phyloP scores from a whole-genome alignment of 179 eudicot genomes.

The Dionaea muscipula region DNA sequence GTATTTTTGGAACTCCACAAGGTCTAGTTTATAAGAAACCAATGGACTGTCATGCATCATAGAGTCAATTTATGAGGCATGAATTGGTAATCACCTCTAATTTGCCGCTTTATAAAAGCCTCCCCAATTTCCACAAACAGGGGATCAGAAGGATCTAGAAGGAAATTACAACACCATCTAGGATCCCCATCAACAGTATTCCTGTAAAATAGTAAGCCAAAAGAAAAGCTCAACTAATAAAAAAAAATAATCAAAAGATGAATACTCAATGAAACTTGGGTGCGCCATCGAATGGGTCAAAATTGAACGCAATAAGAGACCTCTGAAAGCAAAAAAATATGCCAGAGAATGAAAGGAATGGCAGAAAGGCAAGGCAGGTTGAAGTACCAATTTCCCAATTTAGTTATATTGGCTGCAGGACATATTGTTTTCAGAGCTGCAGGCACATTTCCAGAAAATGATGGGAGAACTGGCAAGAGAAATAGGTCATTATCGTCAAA shows the following conservation, averaged over 20 bases:
- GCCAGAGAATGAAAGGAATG: background rate
- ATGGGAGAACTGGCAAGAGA: conserved; percentile 59
- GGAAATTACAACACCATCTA: conserved; percentile 94
- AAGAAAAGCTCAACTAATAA: background rate
- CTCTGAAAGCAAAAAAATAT: background rate
- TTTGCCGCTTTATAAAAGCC: conserved; percentile 75
- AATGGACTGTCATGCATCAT: too few relatives aligned
- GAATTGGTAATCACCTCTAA: conserved; percentile 33
- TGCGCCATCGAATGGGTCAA: background rate
- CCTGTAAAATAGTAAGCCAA: conserved; percentile 19
- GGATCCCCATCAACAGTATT: conserved; percentile 73
- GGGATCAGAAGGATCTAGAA: conserved; percentile 96
- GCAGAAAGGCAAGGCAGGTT: conserved; percentile 7
- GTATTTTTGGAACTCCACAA: too few relatives aligned
- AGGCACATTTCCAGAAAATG: conserved; percentile 97
- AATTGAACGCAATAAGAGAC: background rate
- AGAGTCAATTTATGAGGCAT: too few relatives aligned
- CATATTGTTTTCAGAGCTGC: conserved; percentile 58
- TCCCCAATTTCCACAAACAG: conserved; percentile 74
- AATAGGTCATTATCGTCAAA: conserved; percentile 5
- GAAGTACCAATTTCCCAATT: conserved; percentile 82
- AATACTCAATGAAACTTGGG: background rate
- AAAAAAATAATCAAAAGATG: background rate
- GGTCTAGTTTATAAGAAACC: too few relatives aligned
- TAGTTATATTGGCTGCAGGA: conserved; percentile 77